Conservation (phyloP, 192 early-diverging fungal species). For the Coemansia guatemalensis region DNA sequence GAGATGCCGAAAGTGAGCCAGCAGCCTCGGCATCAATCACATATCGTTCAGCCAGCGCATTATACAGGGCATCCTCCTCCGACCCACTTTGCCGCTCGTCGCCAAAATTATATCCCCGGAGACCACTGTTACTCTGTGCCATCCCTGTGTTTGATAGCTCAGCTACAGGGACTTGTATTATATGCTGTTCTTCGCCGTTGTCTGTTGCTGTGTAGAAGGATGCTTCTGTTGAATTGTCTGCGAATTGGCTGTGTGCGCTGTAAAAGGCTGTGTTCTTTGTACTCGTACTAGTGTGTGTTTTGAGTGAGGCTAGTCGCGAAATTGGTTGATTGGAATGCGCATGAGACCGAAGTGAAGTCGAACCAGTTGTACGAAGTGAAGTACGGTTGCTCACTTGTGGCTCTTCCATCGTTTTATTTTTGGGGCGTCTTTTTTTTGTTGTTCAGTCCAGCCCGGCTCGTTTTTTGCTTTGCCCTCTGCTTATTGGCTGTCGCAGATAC, state of each 20-base stretch:
- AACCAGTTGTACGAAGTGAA: slow-evolving; percentile 18
- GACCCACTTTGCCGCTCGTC: background rate
- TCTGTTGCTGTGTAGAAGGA: slow-evolving; percentile 35
- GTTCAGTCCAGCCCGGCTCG: slow-evolving; percentile 1
- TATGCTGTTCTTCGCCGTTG: background rate
- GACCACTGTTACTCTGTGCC: background rate
- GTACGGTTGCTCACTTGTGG: background rate
- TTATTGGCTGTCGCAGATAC: too few relatives aligned
- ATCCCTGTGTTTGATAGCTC: too few relatives aligned
- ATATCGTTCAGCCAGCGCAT: slow-evolving; percentile 44
- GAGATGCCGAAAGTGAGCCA: slow-evolving; percentile 39
- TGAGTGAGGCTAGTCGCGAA: slow-evolving; percentile 20
- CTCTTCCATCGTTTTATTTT: background rate
- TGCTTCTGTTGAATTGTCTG: background rate
- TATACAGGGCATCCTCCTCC: slow-evolving; percentile 30
- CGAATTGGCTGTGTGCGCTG: slow-evolving; percentile 28
- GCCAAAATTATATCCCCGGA: too few relatives aligned
- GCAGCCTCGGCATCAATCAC: slow-evolving; percentile 45
- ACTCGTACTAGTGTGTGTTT: slow-evolving; percentile 24
- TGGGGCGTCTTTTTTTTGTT: background rate
- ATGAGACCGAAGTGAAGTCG: background rate
- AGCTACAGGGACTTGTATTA: background rate
- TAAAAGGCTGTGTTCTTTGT: slow-evolving; percentile 43
- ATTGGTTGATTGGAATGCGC: slow-evolving; percentile 16
- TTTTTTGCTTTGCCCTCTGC: too few relatives aligned